Base-by-base conservation (phyloP, 1,139 yeast species). In the Kazachstania sp. region DNA sequence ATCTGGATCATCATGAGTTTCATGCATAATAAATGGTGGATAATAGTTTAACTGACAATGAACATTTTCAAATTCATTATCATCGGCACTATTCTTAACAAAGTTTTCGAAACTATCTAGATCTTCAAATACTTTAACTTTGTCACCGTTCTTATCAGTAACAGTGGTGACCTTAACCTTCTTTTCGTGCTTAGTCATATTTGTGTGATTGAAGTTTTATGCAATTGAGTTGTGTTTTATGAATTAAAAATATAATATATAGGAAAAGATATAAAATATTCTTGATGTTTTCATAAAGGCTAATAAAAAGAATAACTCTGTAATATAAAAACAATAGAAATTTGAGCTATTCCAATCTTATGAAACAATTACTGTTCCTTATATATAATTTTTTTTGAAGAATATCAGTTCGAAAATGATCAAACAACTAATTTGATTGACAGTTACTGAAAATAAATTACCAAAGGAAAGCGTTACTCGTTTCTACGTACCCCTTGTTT, bases 61-160 rank as follows among this genome's bases (percentile, higher is more conserved):
- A 57, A 80, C 71, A 59, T 79, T 77, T 60, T 79, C 85, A 60
- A 75, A 81, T 51, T 82, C 88, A 51, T 83, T 81, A 63, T 83
- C 90, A 77, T 86, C 82, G 12, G 85, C 78, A 61, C 81, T 88
- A 59, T 81, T 86, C 59, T 80, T 73, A 51, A 83, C 71, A 63
- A 71, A 83, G 43, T 74, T 73, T 63, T 81, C 86, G 60, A 83
- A 83, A 19, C 78, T 72, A 16, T 71, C 72, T 56, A 83, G 68
- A 51, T 78, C 83, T 45, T 83, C 90, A 65, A 83, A 83, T 44
- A 64, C 70, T 42, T 63, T 61, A 54, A 61, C 38, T 29, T 52
- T 49, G 38, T 61, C 66, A 51, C 66, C 66, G n/a, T 51, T 50
- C 44, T 62, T 58, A 39, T 58, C 61, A 26, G 57, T 56, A 19